Percentiles rank a stretch among this genome's conserved stretches.
Conservation (phyloP, 2,329 filamentous ascomycete species). For the Ampelomyces quisqualis region DNA sequence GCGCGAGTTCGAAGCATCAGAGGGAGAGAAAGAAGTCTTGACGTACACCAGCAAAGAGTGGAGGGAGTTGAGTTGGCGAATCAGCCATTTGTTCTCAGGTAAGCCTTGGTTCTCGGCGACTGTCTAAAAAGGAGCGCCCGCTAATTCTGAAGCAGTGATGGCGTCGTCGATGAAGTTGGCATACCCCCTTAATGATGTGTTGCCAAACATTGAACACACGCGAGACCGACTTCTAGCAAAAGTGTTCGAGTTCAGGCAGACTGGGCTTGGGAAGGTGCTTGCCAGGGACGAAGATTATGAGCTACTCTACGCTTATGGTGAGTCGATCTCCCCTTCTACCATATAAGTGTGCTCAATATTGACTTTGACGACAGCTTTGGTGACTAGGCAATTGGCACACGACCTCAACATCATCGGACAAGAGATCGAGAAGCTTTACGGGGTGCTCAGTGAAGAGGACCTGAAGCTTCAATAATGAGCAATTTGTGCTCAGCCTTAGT, state of each 20-base stretch:
- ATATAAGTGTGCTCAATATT: slow-evolving; percentile 3
- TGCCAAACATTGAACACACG: slow-evolving; percentile 78
- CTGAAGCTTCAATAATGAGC: slow-evolving; percentile 51
- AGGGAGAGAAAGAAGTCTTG: slow-evolving; percentile 79
- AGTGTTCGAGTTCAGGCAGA: slow-evolving; percentile 82
- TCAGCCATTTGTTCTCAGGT: slow-evolving; percentile 78
- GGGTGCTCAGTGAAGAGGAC: slow-evolving; percentile 62
- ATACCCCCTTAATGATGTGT: slow-evolving; percentile 84
- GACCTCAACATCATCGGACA: slow-evolving; percentile 57
- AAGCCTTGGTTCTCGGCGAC: slow-evolving; percentile 20
- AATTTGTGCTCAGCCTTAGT: no score
- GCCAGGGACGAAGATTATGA: slow-evolving; percentile 82
- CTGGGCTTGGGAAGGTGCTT: slow-evolving; percentile 53
- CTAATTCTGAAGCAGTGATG: slow-evolving; percentile 59
- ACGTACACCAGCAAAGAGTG: slow-evolving; percentile 78
- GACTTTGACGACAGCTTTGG: slow-evolving; percentile 52
- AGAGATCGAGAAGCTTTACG: slow-evolving; percentile 61
- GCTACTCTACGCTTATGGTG: slow-evolving; percentile 85
- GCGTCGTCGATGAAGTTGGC: slow-evolving; percentile 92
- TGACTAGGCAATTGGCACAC: slow-evolving; percentile 60
- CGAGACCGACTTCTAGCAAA: slow-evolving; percentile 82
- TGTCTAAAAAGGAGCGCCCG: not conserved
- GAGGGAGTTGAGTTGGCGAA: slow-evolving; percentile 77
- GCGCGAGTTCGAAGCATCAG: slow-evolving; percentile 72
- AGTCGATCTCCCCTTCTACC: slow-evolving; percentile 26